Evolutionary conservation across 1,139 yeast species (phyloP), one percentile per base, ranked within the genome.

Genomic region (Debaryomycetaceae sp.): DNA sequence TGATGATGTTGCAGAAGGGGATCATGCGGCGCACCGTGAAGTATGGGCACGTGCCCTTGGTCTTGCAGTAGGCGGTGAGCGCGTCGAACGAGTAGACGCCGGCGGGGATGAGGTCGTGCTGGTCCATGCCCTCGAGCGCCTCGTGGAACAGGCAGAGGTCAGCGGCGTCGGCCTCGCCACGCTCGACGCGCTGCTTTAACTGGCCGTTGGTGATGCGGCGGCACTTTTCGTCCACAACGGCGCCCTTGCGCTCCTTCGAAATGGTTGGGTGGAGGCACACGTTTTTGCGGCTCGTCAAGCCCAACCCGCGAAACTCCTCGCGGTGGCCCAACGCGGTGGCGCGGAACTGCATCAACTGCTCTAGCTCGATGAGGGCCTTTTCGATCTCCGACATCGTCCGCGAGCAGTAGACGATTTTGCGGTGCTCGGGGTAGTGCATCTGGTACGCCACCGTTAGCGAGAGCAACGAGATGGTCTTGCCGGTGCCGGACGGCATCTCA

Each of bases 401-500:
- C 4, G 98, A 91, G 58, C 99, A 91, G 58, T 91, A 91, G 5
- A 91, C 85, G 44, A 91, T 78, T 63, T 91, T 91, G 27, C 98
- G 65, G 46, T 86, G 96, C 49, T 91, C 96, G 5, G 96, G 95
- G 53, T 88, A 88, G 56, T 78, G 84, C 84, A 85, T 79, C 52
- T 91, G 99, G 55, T 91, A 93, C 7, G 98, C 96, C 30, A 91
- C 86, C 0, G 97, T 86, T 26, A 91, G 60, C 1, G 97, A 86
- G 26, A 91, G 66, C 51, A 91, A 68, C 1, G 97, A 88, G 4
- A 91, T 84, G 24, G 99, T 91, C 54, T 91, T 91, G 26, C 99
- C 99, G 4, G 99, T 91, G 2, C 99, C 99, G n/a, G 99, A 91
- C 47, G 99, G 99, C 99, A 91, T 91, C 62, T 91, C 99, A 50